phyloP scores from a whole-genome alignment of 1,284 basidiomycete genomes.

The Apiotrichum brassicae region DNA sequence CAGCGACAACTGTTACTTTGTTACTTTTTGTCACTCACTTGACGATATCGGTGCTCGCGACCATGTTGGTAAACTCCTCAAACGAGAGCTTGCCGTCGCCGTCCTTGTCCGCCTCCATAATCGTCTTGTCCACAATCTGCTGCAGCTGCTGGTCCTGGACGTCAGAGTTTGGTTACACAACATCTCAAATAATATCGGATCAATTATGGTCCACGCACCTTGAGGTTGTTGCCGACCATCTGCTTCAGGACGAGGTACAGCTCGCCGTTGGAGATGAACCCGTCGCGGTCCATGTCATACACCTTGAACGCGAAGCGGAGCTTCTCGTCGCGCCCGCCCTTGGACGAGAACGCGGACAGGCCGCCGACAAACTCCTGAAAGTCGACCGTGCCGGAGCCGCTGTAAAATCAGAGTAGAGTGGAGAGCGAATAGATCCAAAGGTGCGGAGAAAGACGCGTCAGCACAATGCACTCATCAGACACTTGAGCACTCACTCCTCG shows the following conservation, averaged over 20 bases:
- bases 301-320: slow-evolving; percentile 95
- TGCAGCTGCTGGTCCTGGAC: slow-evolving; percentile 90
- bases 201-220: slow-evolving; percentile 63
- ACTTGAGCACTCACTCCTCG: slow-evolving; percentile 78
- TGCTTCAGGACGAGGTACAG: slow-evolving; percentile 97
- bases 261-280: slow-evolving; percentile 97
- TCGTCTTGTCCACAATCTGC: slow-evolving; percentile 99
- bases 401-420: slow-evolving; percentile 35
- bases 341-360: slow-evolving; percentile 91
- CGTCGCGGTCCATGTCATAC: slow-evolving; percentile 96
- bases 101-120: slow-evolving; percentile 98
- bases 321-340: slow-evolving; percentile 95
- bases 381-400: slow-evolving; percentile 95
- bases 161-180: neutral
- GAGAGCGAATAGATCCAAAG: too few relatives aligned
- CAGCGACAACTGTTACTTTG: slow-evolving; percentile 1
- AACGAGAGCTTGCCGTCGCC: slow-evolving; percentile 94
- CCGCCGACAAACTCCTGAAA: slow-evolving; percentile 99
- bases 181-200: too few relatives aligned
- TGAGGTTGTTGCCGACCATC: slow-evolving; percentile 99
- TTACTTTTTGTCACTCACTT: slow-evolving; percentile 36
- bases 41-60: slow-evolving; percentile 72
- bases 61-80: slow-evolving; percentile 94
- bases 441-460: too few relatives aligned
- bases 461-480: too few relatives aligned